Percentiles rank a stretch among this genome's conserved stretches.
Evolutionary conservation across 352 stramenopile species (phyloP).

Genomic region (Globisporangium sylvaticum): DNA sequence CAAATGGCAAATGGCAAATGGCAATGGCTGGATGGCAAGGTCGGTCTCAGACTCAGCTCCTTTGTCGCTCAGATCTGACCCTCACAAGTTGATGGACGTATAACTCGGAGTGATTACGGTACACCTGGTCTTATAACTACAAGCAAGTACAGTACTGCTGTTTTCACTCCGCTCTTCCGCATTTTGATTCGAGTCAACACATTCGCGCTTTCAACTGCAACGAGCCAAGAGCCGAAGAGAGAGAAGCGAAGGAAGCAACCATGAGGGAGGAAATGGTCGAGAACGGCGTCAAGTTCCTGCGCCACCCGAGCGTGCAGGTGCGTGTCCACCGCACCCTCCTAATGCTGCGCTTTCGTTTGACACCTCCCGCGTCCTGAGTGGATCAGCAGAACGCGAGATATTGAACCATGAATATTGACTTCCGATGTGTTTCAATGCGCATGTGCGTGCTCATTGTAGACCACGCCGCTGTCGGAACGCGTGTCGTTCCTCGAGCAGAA

Average conservation of each 20-base stretch:
- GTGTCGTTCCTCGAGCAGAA: constrained; percentile 80
- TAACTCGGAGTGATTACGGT: not conserved
- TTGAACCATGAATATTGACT: not conserved
- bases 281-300: constrained; percentile 80
- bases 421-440: not conserved
- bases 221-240: constrained; percentile 4
- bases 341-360: not conserved
- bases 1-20: not conserved
- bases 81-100: not conserved
- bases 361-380: not conserved
- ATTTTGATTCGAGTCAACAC: constrained; percentile 15
- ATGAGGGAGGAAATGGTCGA: constrained; percentile 70
- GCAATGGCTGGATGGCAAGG: constrained; percentile 10
- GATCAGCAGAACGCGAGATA: not conserved
- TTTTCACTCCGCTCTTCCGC: not conserved
- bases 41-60: constrained; percentile 7
- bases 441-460: constrained; percentile 12
- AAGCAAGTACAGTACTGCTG: not conserved
- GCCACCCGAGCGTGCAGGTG: constrained; percentile 78
- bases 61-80: not conserved
- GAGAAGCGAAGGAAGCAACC: not conserved
- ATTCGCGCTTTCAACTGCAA: constrained; percentile 10
- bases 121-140: not conserved
- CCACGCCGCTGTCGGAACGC: constrained; percentile 71
- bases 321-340: not conserved